Percentiles rank a stretch among this genome's conserved stretches.
These are phyloP conservation scores for Cupressus sempervirens DNA, from an alignment of 75 land plant species.

Conservation along the genomic window DNA sequence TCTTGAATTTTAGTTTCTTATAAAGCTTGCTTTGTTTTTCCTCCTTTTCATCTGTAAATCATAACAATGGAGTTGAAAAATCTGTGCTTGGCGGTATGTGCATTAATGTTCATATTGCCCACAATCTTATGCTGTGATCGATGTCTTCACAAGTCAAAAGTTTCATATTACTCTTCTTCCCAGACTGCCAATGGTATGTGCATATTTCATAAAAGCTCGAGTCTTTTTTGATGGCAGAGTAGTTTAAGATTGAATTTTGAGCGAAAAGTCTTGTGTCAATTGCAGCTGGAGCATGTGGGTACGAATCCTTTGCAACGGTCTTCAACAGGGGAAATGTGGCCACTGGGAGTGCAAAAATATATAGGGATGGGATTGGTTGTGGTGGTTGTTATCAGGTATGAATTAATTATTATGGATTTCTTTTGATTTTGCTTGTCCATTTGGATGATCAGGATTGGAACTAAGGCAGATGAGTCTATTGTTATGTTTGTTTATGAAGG, in stretches of 20 bases:
- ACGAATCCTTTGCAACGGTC: constrained; percentile 27
- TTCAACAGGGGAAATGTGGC: constrained; percentile 28
- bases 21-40: too few species aligned
- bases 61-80: neutral
- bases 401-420: neutral
- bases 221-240: too few species aligned
- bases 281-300: constrained; percentile 45
- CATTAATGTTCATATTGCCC: too few species aligned
- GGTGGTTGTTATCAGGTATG: constrained; percentile 45
- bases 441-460: neutral
- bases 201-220: too few species aligned
- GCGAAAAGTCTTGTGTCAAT: neutral
- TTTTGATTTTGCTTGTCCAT: neutral
- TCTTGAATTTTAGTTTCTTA: too few species aligned
- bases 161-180: neutral
- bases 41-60: neutral
- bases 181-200: neutral
- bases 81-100: neutral
- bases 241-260: too few species aligned
- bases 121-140: neutral
- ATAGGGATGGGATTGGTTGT: constrained; percentile 41
- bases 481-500: too few species aligned
- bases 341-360: constrained; percentile 33
- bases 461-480: neutral
- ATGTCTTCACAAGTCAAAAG: neutral